Evolutionary conservation across 2,329 filamentous ascomycete species (phyloP).

Genomic region (Clonostachys rosea): DNA sequence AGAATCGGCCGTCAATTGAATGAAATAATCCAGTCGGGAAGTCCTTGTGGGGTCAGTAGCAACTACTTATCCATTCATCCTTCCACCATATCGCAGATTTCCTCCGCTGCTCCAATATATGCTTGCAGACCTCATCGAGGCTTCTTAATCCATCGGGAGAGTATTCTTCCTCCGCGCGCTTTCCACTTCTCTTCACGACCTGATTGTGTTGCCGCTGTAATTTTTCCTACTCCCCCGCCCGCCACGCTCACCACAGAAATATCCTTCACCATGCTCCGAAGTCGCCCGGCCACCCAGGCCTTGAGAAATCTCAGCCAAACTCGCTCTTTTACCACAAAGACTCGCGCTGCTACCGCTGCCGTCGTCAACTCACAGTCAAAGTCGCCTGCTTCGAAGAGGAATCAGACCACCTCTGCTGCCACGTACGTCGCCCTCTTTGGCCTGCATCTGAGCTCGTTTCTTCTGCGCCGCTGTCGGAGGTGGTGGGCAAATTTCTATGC

Average conservation of each 20-base stretch:
- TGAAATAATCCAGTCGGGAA: too few species aligned
- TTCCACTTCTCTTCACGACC: too few species aligned
- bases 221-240: slow-evolving; percentile 1
- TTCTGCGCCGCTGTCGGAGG: not conserved
- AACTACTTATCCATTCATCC: too few species aligned
- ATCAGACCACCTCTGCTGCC: slow-evolving; percentile 43
- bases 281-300: slow-evolving; percentile 40
- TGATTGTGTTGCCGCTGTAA: too few species aligned
- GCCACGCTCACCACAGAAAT: slow-evolving; percentile 8
- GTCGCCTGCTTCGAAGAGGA: slow-evolving; percentile 32
- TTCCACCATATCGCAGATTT: too few species aligned
- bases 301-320: slow-evolving; percentile 34
- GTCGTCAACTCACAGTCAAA: slow-evolving; percentile 30
- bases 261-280: slow-evolving; percentile 37
- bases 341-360: slow-evolving; percentile 19
- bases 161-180: too few species aligned
- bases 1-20: too few species aligned
- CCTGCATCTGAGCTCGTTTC: not conserved
- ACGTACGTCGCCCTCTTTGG: slow-evolving; percentile 39
- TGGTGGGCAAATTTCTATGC: slow-evolving; percentile 5
- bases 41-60: too few species aligned
- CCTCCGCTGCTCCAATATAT: too few species aligned
- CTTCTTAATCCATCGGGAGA: too few species aligned
- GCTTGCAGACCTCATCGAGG: too few species aligned
- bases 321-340: slow-evolving; percentile 33